Conservation (phyloP, 202 grass and related monocot species). For the Bolboschoenoplectus hybrid region DNA sequence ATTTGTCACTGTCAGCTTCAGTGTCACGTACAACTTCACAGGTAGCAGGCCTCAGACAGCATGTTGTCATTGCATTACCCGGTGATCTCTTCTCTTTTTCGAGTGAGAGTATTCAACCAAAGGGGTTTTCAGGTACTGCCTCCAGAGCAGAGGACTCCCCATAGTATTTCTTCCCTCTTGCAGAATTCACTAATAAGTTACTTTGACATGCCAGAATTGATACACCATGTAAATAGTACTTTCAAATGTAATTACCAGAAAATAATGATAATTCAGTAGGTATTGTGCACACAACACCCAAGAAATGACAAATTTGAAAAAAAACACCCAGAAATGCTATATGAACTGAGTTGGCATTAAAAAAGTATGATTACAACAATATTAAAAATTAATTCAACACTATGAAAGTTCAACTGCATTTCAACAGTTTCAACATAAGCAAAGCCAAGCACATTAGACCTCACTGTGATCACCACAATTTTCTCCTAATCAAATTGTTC, state of each 20-base stretch:
- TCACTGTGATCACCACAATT: neutral
- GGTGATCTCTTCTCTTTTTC: too few species aligned
- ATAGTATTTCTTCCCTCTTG: constrained; percentile 79
- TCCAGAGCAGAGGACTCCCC: constrained; percentile 38
- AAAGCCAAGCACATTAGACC: neutral
- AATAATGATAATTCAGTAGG: neutral
- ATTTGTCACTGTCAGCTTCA: constrained; percentile 71
- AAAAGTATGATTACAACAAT: neutral
- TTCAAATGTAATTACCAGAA: neutral
- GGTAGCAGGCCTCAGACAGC: constrained; percentile 60
- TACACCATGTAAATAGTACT: neutral
- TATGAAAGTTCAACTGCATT: neutral
- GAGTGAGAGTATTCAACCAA: too few species aligned
- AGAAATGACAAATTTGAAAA: neutral
- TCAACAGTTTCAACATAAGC: neutral
- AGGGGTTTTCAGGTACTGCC: too few species aligned
- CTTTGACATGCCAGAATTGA: constrained; percentile 15
- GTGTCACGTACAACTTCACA: constrained; percentile 69
- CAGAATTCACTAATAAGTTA: constrained; percentile 65
- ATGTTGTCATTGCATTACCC: constrained; percentile 36
- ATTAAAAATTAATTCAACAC: neutral
- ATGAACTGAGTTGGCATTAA: neutral
- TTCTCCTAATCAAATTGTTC: neutral
- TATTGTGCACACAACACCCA: neutral
- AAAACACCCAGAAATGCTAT: neutral